Evolutionary conservation across 75 land plant species (phyloP).

Genomic region (Cunninghamia lanceolata): DNA sequence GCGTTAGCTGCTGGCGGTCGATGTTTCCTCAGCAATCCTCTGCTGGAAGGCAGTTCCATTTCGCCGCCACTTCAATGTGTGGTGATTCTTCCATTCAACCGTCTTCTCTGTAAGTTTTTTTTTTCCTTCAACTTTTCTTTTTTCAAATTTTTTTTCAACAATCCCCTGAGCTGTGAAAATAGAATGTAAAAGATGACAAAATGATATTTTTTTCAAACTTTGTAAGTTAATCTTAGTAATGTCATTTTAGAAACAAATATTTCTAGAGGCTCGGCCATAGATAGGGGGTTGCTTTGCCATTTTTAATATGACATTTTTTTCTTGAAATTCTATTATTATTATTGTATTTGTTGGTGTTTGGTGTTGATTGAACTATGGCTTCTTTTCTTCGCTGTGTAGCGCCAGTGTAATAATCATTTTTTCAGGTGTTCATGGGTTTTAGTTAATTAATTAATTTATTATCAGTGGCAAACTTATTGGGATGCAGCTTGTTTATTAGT

Average conservation of each 20-base stretch:
- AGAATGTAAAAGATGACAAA: background rate
- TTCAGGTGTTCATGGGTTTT: background rate
- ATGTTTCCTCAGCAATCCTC: conserved; percentile 8
- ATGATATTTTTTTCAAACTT: background rate
- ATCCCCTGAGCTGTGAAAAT: background rate
- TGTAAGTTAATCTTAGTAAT: background rate
- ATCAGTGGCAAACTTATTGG: background rate
- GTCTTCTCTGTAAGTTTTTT: background rate
- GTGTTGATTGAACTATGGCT: background rate
- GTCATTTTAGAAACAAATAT: background rate
- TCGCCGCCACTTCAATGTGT: background rate
- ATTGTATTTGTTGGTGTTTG: background rate
- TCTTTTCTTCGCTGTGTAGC: background rate
- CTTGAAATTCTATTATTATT: background rate
- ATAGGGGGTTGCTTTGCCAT: background rate
- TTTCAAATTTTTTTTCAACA: background rate
- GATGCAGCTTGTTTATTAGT: background rate
- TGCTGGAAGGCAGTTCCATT: background rate
- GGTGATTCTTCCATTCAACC: background rate
- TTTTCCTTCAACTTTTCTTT: background rate
- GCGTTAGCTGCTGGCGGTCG: background rate
- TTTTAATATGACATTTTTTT: background rate
- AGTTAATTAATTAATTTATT: background rate
- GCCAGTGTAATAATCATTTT: background rate
- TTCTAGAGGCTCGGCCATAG: background rate